Conservation (phyloP, 306 rosid species). For the Vigna hirtella region DNA sequence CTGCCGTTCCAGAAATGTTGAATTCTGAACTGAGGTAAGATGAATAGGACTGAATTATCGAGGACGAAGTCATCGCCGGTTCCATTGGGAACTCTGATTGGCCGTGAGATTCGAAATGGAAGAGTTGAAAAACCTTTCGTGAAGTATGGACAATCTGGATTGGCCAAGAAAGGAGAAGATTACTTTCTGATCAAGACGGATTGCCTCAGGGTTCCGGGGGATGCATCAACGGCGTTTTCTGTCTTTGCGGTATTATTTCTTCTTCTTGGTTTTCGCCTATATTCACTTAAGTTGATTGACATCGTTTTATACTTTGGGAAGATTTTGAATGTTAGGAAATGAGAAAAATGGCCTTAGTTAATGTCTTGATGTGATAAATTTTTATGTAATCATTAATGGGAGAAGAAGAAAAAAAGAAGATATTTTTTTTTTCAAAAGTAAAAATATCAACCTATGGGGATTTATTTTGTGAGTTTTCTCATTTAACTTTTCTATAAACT, state of each 20-base stretch:
- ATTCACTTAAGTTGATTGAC: conserved; percentile 7
- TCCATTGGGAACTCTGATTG: conserved; percentile 92
- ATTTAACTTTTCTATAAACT: not conserved
- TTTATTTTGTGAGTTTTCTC: not conserved
- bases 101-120: conserved; percentile 86
- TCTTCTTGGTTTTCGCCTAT: conserved; percentile 25
- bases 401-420: not conserved
- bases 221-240: conserved; percentile 78
- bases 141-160: conserved; percentile 95
- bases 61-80: conserved; percentile 68
- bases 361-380: not conserved
- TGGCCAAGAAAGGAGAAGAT: conserved; percentile 99
- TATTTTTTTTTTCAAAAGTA: not conserved
- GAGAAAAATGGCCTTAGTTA: conserved; percentile 17
- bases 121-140: conserved; percentile 82
- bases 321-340: conserved; percentile 35
- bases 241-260: conserved; percentile 83
- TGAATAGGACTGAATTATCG: conserved; percentile 73
- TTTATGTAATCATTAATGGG: not conserved
- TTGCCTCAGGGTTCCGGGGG: conserved; percentile 77
- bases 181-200: conserved; percentile 86
- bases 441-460: not conserved
- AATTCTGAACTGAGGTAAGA: conserved; percentile 62
- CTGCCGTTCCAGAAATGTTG: conserved; percentile 49
- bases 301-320: conserved; percentile 11